These are phyloP conservation scores for Plasmodium billcollinsi DNA, from an alignment of 169 alveolate species.

Conservation along the genomic window DNA sequence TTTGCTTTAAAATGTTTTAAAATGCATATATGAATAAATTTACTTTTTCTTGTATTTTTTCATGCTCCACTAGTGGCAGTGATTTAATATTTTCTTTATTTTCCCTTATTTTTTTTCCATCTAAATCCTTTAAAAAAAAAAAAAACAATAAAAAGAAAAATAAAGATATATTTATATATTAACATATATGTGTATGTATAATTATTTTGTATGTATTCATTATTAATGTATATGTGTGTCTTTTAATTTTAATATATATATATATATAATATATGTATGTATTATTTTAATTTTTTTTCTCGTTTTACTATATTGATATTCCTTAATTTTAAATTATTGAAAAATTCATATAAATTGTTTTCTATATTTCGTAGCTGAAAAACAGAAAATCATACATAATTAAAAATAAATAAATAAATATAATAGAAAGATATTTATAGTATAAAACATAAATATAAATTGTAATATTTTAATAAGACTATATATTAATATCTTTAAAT, in stretches of 20 bases:
- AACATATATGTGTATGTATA: constrained; percentile 17
- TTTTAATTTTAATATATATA: not conserved
- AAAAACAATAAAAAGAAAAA: not conserved
- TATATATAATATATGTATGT: not conserved
- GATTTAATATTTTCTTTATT: constrained; percentile 18
- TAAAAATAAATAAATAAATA: constrained; percentile 9
- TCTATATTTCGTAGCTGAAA: constrained; percentile 49
- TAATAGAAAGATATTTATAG: not conserved
- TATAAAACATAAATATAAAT: too few species aligned
- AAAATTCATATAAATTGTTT: constrained; percentile 67
- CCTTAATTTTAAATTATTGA: constrained; percentile 43
- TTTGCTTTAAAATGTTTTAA: too few species aligned
- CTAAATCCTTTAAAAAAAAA: constrained; percentile 24
- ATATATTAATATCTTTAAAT: not conserved
- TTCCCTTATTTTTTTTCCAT: not conserved
- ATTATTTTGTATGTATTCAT: too few species aligned
- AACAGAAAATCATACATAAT: not conserved
- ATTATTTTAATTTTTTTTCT: constrained; percentile 25
- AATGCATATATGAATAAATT: not conserved
- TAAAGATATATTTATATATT: not conserved
- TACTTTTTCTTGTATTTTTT: constrained; percentile 44
- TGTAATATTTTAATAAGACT: not conserved
- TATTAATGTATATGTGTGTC: not conserved
- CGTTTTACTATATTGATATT: constrained; percentile 49
- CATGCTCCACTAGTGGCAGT: constrained; percentile 24